Evolutionary conservation across 306 rosid species (phyloP).

Genomic region (Inga oerstediana): DNA sequence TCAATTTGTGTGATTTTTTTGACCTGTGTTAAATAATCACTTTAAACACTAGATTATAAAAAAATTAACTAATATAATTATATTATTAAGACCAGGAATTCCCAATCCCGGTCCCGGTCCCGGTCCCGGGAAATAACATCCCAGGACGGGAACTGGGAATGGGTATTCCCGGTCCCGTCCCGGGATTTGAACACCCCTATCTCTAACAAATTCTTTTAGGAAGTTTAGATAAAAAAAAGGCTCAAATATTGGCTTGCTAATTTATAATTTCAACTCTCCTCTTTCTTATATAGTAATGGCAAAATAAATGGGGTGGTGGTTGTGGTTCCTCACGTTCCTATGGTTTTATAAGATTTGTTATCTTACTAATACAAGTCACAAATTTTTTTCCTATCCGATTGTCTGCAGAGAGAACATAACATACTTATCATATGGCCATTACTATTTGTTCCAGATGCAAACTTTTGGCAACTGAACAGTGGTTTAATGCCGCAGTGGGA

Average conservation of each 20-base stretch:
- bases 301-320: not conserved
- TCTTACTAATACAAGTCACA: too few relatives aligned
- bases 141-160: too few relatives aligned
- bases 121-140: too few relatives aligned
- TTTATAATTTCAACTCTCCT: not conserved
- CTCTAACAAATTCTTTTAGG: not conserved
- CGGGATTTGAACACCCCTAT: too few relatives aligned
- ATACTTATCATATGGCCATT: not conserved
- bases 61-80: too few relatives aligned
- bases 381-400: too few relatives aligned
- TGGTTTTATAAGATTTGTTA: not conserved
- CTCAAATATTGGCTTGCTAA: not conserved
- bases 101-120: too few relatives aligned
- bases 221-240: not conserved
- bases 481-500: not conserved
- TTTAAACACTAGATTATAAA: too few relatives aligned
- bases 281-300: not conserved
- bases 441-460: not conserved
- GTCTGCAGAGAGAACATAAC: not conserved
- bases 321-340: not conserved
- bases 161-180: too few relatives aligned
- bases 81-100: too few relatives aligned
- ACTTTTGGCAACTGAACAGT: not conserved
- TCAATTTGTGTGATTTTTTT: too few relatives aligned
- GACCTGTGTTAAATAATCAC: too few relatives aligned